These are phyloP conservation scores for Ustilago xerochloae DNA, from an alignment of 1,284 basidiomycete genomes.

Conservation along the genomic window DNA sequence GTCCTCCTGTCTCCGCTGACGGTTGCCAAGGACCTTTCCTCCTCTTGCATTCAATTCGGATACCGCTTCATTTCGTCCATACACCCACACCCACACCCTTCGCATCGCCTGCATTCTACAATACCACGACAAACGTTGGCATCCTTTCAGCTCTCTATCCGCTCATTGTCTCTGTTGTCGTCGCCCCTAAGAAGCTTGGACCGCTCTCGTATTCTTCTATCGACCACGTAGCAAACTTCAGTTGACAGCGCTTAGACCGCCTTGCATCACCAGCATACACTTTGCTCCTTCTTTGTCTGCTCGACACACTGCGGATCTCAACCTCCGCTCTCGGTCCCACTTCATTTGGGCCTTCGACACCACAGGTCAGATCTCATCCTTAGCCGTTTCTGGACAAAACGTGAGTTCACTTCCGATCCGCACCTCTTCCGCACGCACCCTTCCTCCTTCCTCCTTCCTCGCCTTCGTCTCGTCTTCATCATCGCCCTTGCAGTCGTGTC, in stretches of 20 bases:
- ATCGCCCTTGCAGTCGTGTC: not conserved
- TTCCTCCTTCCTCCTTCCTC: not conserved
- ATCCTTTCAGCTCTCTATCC: not conserved
- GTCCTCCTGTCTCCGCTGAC: constrained; percentile 15
- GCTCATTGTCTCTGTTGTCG: not conserved
- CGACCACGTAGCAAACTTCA: not conserved
- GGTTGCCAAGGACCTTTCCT: not conserved
- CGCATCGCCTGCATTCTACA: not conserved
- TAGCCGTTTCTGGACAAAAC: not conserved
- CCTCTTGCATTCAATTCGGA: not conserved
- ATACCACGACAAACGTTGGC: not conserved
- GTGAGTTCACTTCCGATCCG: constrained; percentile 2
- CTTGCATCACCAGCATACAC: not conserved
- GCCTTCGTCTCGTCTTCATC: not conserved
- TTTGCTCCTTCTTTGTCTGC: not conserved
- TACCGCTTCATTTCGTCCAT: no score
- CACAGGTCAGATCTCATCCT: not conserved
- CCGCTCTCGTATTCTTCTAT: not conserved
- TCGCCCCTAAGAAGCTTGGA: not conserved
- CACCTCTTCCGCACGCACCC: not conserved
- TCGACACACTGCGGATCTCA: no score
- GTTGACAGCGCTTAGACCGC: constrained; percentile 5
- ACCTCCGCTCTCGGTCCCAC: constrained; percentile 9
- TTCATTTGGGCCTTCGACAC: constrained; percentile 14
- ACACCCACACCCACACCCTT: constrained; percentile 2